Percentiles rank a stretch among this genome's conserved stretches.
These are phyloP conservation scores for Ilex paraguariensis DNA, from an alignment of 305 asterid species.

Conservation along the genomic window DNA sequence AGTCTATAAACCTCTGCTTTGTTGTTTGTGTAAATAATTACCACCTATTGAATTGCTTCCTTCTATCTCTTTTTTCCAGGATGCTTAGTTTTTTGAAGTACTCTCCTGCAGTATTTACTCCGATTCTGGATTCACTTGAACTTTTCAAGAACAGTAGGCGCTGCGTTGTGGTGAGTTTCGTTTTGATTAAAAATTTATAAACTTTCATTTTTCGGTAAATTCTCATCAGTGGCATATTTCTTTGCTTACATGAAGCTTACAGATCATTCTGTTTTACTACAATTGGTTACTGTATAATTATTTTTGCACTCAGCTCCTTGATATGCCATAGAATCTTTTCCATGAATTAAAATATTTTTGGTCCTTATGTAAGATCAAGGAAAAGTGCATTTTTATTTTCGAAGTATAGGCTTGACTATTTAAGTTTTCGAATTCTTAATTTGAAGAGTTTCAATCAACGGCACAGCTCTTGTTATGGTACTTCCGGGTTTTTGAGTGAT, in stretches of 20 bases:
- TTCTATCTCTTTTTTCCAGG: constrained; percentile 17
- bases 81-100: constrained; percentile 55
- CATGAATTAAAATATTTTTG: too few species aligned
- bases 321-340: too few species aligned
- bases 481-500: not conserved
- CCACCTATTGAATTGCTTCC: not conserved
- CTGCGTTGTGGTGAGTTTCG: constrained; percentile 43
- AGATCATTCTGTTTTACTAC: not conserved
- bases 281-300: too few species aligned
- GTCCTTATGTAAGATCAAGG: too few species aligned
- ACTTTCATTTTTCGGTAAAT: not conserved
- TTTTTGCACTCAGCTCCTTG: too few species aligned
- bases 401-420: too few species aligned
- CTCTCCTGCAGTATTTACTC: constrained; percentile 35
- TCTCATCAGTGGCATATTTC: not conserved
- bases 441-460: too few species aligned
- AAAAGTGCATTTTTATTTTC: too few species aligned
- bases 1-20: too few species aligned
- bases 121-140: constrained; percentile 23
- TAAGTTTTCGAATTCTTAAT: too few species aligned
- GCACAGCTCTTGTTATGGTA: too few species aligned
- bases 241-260: not conserved
- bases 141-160: constrained; percentile 17
- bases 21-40: not conserved
- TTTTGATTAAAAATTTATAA: not conserved